A percentile compares a stretch with the other conserved stretches of the same genome.
These are phyloP conservation scores for Hirschfeldia incana DNA, from an alignment of 345 rosid species.

Conservation along the genomic window DNA sequence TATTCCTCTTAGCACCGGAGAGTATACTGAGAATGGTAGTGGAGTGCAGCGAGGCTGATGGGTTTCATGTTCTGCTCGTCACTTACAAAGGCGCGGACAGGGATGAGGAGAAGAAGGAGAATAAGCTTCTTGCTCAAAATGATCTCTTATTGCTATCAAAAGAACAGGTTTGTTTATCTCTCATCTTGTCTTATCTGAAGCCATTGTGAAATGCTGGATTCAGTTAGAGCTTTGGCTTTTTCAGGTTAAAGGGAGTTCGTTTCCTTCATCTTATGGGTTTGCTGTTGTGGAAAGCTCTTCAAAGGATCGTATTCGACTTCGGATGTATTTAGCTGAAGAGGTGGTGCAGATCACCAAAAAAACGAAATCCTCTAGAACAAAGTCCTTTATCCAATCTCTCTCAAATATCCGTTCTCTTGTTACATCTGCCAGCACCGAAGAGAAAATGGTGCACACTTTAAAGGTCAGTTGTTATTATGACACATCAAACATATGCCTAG, in stretches of 20 bases:
- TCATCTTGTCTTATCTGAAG: background rate
- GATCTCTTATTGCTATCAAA: constrained; percentile 81
- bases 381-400: constrained; percentile 52
- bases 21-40: constrained; percentile 68
- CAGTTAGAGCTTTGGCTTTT: constrained; percentile 16
- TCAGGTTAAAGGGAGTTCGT: constrained; percentile 59
- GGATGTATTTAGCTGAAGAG: constrained; percentile 85
- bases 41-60: constrained; percentile 76
- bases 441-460: constrained; percentile 60
- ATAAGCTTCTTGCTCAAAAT: constrained; percentile 49
- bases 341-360: constrained; percentile 46
- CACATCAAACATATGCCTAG: background rate
- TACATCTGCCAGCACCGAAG: constrained; percentile 51
- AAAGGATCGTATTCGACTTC: constrained; percentile 63
- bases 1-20: constrained; percentile 38
- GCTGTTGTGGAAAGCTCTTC: constrained; percentile 73
- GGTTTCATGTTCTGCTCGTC: constrained; percentile 60
- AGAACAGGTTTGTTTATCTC: constrained; percentile 50
- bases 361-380: constrained; percentile 38
- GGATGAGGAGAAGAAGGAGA: constrained; percentile 41
- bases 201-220: constrained; percentile 17
- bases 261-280: constrained; percentile 75
- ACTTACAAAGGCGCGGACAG: constrained; percentile 55
- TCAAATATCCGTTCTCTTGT: constrained; percentile 56
- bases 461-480: constrained; percentile 53